Percentiles rank a stretch among this genome's conserved stretches.
These are phyloP conservation scores for Uronychia setigera DNA, from an alignment of 73 alveolate species.

Conservation along the genomic window DNA sequence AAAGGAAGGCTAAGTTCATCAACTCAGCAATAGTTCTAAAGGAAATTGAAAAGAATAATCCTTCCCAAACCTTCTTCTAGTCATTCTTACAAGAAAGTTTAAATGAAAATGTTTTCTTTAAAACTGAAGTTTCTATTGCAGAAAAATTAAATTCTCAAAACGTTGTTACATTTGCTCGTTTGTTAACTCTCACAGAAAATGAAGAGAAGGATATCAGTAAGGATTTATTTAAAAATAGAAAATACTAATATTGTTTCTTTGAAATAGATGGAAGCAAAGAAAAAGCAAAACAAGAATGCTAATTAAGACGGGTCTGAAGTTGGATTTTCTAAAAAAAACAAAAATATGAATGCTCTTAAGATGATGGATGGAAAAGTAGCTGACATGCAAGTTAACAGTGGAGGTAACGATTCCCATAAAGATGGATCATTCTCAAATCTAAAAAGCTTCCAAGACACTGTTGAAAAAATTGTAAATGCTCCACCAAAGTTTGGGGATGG, in stretches of 20 bases:
- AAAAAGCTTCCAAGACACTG: neutral
- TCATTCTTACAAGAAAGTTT: neutral
- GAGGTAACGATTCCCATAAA: neutral
- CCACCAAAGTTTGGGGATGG: slow-evolving; percentile 5
- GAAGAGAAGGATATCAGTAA: slow-evolving; percentile 10
- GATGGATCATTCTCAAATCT: neutral
- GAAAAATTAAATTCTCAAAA: neutral
- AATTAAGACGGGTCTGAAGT: neutral
- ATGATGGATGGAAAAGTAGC: neutral
- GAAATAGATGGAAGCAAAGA: slow-evolving; percentile 28
- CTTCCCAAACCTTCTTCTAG: neutral
- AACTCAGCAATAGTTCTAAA: slow-evolving; percentile 7
- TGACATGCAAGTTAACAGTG: neutral
- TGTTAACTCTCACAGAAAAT: neutral
- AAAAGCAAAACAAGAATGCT: neutral
- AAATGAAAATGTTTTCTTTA: neutral
- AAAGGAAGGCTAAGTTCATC: neutral
- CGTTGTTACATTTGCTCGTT: neutral
- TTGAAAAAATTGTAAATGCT: slow-evolving; percentile 1
- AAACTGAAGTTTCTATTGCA: neutral
- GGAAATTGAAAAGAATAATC: slow-evolving; percentile 7
- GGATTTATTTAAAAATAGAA: neutral
- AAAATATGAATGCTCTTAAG: neutral
- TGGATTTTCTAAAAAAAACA: neutral
- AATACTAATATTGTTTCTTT: slow-evolving; percentile 3